phyloP scores from a whole-genome alignment of 2,329 filamentous ascomycete genomes.

The Aureobasidium sp. region DNA sequence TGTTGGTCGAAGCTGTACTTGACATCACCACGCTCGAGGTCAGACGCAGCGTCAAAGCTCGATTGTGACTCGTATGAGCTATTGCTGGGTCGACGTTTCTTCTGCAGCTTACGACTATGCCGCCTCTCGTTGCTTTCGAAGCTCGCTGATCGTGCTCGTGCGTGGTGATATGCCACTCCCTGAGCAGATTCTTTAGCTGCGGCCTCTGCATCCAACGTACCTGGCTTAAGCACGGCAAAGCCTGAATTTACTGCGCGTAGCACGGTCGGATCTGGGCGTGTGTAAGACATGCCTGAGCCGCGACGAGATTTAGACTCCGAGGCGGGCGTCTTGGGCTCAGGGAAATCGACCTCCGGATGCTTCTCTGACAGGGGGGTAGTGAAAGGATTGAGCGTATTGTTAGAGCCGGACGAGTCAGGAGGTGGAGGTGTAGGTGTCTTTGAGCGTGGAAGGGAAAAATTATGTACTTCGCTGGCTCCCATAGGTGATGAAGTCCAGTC shows the following conservation, averaged over 20 bases:
- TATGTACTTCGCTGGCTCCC: neutral
- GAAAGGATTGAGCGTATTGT: constrained; percentile 1
- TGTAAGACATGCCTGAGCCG: constrained; percentile 10
- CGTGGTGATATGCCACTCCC: neutral
- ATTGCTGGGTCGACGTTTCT: constrained; percentile 25
- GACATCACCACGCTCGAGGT: constrained; percentile 6
- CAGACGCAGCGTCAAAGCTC: constrained; percentile 1
- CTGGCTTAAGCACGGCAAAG: constrained; percentile 31
- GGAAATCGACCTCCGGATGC: constrained; percentile 3
- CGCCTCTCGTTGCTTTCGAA: constrained; percentile 1
- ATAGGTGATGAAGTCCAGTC: constrained; percentile 29
- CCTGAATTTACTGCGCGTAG: constrained; percentile 23
- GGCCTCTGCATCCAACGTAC: constrained; percentile 24
- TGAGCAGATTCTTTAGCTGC: constrained; percentile 15
- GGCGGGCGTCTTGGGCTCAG: neutral
- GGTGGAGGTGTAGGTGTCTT: constrained; percentile 5
- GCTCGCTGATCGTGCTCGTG: neutral
- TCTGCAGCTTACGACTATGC: constrained; percentile 24
- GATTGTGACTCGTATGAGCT: constrained; percentile 17
- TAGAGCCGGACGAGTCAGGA: constrained; percentile 8
- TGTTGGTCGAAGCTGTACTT: constrained; percentile 12
- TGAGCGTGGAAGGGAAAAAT: constrained; percentile 6
- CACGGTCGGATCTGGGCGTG: constrained; percentile 14
- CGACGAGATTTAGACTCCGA: neutral
- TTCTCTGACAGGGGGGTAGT: constrained; percentile 10